These are phyloP conservation scores for Plectranthus barbatus DNA, from an alignment of 257 asterid species.

Conservation along the genomic window DNA sequence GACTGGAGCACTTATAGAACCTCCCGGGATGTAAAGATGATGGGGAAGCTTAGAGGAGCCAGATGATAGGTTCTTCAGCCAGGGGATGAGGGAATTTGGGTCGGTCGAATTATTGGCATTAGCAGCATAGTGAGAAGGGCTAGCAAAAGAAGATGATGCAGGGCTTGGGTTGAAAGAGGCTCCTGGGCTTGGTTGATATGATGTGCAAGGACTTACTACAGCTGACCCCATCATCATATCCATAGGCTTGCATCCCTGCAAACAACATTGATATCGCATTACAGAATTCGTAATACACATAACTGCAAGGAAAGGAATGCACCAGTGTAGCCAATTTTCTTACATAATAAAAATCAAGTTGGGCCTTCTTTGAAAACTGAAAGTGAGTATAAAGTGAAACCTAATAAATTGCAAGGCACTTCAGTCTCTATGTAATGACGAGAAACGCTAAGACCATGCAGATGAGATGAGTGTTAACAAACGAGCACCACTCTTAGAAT, in stretches of 20 bases:
- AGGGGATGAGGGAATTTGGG: conserved; percentile 86
- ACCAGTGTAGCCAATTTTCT: not conserved
- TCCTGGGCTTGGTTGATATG: conserved; percentile 83
- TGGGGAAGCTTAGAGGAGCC: conserved; percentile 71
- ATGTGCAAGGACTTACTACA: conserved; percentile 66
- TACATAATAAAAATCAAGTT: no score
- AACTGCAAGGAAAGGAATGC: not conserved
- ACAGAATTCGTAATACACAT: not conserved
- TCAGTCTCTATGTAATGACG: no score
- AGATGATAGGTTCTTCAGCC: conserved; percentile 87
- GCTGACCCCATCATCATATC: conserved; percentile 65
- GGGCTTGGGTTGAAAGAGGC: conserved; percentile 89
- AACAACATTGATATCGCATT: not conserved
- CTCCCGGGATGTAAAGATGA: conserved; percentile 71
- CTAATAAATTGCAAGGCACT: no score
- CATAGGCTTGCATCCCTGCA: conserved; percentile 91
- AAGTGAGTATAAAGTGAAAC: no score
- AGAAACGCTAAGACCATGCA: no score
- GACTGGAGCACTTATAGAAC: conserved; percentile 95
- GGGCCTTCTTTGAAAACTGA: no score
- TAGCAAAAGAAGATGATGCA: conserved; percentile 66
- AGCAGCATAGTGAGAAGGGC: conserved; percentile 53
- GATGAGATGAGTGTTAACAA: no score
- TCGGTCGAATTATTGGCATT: conserved; percentile 43
- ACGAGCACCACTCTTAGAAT: not conserved